Percentiles rank a stretch among this genome's conserved stretches.
phyloP scores from a whole-genome alignment of 495 filamentous ascomycete genomes.

The Aspergillus mulundensis region DNA sequence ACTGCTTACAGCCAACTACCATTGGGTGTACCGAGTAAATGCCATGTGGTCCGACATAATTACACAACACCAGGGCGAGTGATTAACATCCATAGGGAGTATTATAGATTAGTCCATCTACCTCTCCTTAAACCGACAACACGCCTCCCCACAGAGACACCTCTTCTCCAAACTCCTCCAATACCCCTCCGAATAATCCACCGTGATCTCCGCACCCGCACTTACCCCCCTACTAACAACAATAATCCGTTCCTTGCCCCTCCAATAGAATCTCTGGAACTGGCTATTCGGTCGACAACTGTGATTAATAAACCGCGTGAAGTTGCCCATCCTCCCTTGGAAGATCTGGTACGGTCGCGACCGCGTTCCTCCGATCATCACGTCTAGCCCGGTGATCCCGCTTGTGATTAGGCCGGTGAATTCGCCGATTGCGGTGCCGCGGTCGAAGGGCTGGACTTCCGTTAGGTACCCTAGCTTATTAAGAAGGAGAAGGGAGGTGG shows the following conservation, averaged over 20 bases:
- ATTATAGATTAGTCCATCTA: too few species aligned
- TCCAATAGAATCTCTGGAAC: constrained; percentile 40
- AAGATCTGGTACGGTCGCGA: constrained; percentile 23
- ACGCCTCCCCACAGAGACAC: constrained; percentile 35
- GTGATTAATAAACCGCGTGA: constrained; percentile 43
- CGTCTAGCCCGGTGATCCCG: constrained; percentile 29
- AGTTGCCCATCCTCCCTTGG: constrained; percentile 35
- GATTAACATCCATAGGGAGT: too few species aligned
- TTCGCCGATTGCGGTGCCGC: constrained; percentile 21
- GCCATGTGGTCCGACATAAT: too few species aligned
- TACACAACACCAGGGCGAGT: too few species aligned
- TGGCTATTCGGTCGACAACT: constrained; percentile 36
- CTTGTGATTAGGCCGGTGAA: constrained; percentile 21
- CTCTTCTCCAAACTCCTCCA: constrained; percentile 39
- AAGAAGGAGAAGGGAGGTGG: too few species aligned
- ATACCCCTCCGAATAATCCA: constrained; percentile 41
- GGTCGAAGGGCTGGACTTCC: constrained; percentile 17
- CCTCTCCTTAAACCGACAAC: constrained; percentile 40
- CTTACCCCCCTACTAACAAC: constrained; percentile 35
- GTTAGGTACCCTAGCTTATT: too few species aligned
- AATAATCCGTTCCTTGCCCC: constrained; percentile 36
- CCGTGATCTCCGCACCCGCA: constrained; percentile 38
- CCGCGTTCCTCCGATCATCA: constrained; percentile 28
- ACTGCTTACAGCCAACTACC: too few species aligned
- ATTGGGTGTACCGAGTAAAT: too few species aligned